Base-by-base conservation (phyloP, 768 basidiomycete species). In the Strobilomyces confusus region DNA sequence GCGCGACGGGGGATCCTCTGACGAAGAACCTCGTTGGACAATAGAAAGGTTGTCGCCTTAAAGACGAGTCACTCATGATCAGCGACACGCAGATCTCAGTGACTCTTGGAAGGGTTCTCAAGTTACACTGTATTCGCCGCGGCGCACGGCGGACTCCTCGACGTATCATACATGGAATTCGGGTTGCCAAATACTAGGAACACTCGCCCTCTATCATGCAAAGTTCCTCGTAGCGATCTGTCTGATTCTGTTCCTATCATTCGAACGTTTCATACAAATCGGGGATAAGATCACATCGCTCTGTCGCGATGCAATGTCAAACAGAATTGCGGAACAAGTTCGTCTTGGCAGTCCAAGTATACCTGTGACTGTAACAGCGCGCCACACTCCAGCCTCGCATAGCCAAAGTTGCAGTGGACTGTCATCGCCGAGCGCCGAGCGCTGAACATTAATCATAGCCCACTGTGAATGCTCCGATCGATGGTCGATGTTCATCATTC, bases 31-130 rank as follows among this genome's bases (percentile, higher is more conserved):
- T 13, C 69, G 69, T 58, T 97, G 94, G 94, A 82, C 74, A 65
- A 81, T 93, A 48, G 85, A 93, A 48, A 75, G 92, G 49, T 75
- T 95, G 49, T 79, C 91, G 3, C 92, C 92, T 4, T 91, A 73
- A 76, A 46, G 44, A 14, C 26, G 5, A 29, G 38, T 44, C 7
- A 29, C 5, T 45, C n/a, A 14, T 29, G 13, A 36, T 15, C n/a
- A 4, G 13, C 2, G 34, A 15, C 15, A 4, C 14, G 14, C 13
- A 2, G 34, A 40, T 47, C 20, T 29, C 25, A 49, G 44, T 20
- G 36, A n/a, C n/a, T n/a, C n/a, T n/a, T n/a, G n/a, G 34, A 23
- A 14, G 30, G 23, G 7, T 36, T 25, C 37, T 32, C 29, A 36
- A 37, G 42, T 44, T 33, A 34, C 23, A 32, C 48, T 32, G 22